Conservation (phyloP, 768 basidiomycete species). For the Naganishia onofrii region DNA sequence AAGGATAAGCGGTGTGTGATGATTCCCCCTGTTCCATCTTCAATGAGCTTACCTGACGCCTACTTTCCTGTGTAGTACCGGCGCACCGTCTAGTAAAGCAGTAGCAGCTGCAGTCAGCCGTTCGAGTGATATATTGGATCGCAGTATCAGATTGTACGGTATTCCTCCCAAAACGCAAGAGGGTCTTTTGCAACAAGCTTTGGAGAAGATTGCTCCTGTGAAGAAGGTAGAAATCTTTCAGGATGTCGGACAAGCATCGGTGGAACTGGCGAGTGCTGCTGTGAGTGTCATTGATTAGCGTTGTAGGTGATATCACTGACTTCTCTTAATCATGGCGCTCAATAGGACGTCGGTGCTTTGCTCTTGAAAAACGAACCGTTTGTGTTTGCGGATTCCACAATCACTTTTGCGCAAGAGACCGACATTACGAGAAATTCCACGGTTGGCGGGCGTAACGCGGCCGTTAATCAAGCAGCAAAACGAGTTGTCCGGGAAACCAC, state of each 20-base stretch:
- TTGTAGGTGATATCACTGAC: not conserved
- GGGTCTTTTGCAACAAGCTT: constrained; percentile 79
- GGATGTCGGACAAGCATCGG: constrained; percentile 56
- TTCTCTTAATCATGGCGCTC: constrained; percentile 46
- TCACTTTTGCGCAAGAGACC: constrained; percentile 57
- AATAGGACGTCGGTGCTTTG: constrained; percentile 77
- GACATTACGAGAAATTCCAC: constrained; percentile 19
- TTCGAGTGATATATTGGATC: constrained; percentile 37
- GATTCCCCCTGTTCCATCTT: not conserved
- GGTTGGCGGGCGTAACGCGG: constrained; percentile 1
- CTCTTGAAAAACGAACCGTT: constrained; percentile 71
- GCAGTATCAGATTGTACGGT: constrained; percentile 72
- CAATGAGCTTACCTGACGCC: not conserved
- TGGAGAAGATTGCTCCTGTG: constrained; percentile 70
- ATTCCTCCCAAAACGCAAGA: constrained; percentile 79
- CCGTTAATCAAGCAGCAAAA: constrained; percentile 4
- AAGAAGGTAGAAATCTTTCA: constrained; percentile 72
- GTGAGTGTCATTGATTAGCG: constrained; percentile 46
- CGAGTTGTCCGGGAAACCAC: constrained; percentile 2
- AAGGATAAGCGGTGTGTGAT: not conserved
- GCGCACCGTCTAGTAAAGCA: constrained; percentile 10
- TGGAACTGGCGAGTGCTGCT: constrained; percentile 52
- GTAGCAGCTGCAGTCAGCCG: constrained; percentile 15
- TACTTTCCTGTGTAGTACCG: not conserved
- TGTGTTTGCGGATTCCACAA: constrained; percentile 62